Conservation (phyloP, 306 rosid genomes). For the Styphnolobium japonicum region DNA sequence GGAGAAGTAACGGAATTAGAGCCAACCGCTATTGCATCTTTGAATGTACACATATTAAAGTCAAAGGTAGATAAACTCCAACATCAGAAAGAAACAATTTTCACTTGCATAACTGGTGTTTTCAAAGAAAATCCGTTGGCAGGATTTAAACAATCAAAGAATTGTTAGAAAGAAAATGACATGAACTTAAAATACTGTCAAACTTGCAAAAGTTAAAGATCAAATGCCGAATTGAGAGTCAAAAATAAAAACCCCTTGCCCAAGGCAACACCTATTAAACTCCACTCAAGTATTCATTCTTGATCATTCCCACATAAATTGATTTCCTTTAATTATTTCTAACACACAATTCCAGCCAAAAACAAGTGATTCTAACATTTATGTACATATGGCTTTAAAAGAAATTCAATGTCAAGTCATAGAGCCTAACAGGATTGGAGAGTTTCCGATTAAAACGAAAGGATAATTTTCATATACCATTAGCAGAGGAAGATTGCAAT, state of each 20-base stretch:
- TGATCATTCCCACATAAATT: not conserved
- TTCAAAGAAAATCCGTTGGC: not conserved
- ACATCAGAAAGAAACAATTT: not conserved
- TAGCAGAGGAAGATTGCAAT: not conserved
- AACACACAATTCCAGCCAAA: not conserved
- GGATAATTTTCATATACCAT: not conserved
- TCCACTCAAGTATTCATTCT: no score
- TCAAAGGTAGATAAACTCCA: slow-evolving; percentile 3
- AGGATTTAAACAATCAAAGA: no score
- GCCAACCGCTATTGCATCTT: not conserved
- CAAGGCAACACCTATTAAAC: no score
- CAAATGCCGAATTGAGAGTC: no score
- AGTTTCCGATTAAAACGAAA: not conserved
- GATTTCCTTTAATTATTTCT: not conserved
- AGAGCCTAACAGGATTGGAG: no score
- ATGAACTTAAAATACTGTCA: no score
- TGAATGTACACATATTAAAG: no score
- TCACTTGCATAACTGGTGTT: not conserved
- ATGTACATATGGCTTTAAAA: not conserved
- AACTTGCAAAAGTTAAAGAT: no score
- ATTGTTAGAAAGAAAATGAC: no score
- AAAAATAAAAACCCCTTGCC: no score
- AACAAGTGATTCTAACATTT: not conserved
- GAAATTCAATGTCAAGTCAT: not conserved
- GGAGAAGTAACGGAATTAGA: not conserved